Conservation (phyloP, 139 green algal genomes). For the Picochlorum sp. region DNA sequence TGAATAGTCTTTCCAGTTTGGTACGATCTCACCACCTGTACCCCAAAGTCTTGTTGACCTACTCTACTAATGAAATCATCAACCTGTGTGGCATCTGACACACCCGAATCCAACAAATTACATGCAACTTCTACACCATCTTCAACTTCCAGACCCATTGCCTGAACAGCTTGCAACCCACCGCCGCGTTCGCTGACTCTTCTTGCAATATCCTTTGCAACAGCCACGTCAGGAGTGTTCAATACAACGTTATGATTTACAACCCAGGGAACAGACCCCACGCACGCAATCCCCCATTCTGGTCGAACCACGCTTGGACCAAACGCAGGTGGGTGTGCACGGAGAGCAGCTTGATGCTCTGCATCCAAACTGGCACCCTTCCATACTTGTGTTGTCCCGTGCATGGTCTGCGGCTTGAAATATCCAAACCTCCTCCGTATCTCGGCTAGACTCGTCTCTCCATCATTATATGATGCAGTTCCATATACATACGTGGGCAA, state of each 20-base stretch:
- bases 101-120: slow-evolving; percentile 55
- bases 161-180: slow-evolving; percentile 52
- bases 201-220: slow-evolving; percentile 36
- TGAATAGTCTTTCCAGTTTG: slow-evolving; percentile 15
- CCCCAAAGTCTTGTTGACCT: slow-evolving; percentile 5
- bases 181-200: slow-evolving; percentile 58
- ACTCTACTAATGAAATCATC: slow-evolving; percentile 12
- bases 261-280: slow-evolving; percentile 64
- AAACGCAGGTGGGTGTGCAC: slow-evolving; percentile 12
- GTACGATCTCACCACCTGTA: slow-evolving; percentile 18
- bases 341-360: neutral
- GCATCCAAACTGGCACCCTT: neutral
- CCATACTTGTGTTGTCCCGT: neutral
- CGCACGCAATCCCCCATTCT: slow-evolving; percentile 34
- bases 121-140: slow-evolving; percentile 64
- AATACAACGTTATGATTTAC: slow-evolving; percentile 76
- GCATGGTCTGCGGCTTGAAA: slow-evolving; percentile 14
- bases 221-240: slow-evolving; percentile 22
- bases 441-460: slow-evolving; percentile 48
- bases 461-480: slow-evolving; percentile 36
- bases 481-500: slow-evolving; percentile 65
- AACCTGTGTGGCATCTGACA: slow-evolving; percentile 9
- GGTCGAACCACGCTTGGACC: slow-evolving; percentile 16
- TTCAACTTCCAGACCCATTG: slow-evolving; percentile 61
- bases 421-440: slow-evolving; percentile 43